phyloP scores from a whole-genome alignment of 441 rosid species.

The Biscutella laevigata region DNA sequence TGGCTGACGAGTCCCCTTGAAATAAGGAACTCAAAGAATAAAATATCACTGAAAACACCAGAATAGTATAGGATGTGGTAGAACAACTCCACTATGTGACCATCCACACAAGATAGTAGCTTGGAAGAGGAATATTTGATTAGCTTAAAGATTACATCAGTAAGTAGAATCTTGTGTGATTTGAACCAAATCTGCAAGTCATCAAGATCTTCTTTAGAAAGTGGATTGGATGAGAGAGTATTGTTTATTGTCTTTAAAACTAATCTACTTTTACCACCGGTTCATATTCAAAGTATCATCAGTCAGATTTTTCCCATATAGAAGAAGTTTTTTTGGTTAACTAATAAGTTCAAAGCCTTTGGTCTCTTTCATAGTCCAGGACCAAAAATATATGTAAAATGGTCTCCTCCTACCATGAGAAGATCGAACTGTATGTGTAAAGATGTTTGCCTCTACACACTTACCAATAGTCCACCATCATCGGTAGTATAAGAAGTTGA shows the following conservation, averaged over 20 bases:
- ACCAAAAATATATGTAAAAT: too few relatives aligned
- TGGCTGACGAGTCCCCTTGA: conserved; percentile 15
- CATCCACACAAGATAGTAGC: conserved; percentile 19
- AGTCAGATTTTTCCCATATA: neutral
- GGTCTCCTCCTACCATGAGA: too few relatives aligned
- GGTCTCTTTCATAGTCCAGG: too few relatives aligned
- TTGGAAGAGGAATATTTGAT: conserved; percentile 26
- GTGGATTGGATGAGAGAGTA: conserved; percentile 23
- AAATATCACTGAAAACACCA: conserved; percentile 18
- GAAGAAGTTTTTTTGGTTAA: too few relatives aligned
- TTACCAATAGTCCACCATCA: too few relatives aligned
- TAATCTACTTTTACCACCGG: neutral
- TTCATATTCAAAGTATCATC: neutral
- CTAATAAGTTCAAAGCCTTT: too few relatives aligned
- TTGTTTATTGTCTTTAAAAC: conserved; percentile 13
- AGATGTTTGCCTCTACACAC: too few relatives aligned
- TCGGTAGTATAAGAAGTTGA: too few relatives aligned
- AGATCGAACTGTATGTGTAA: too few relatives aligned
- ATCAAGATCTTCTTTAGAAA: conserved; percentile 1
- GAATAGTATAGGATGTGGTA: conserved; percentile 25
- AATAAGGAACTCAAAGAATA: conserved; percentile 18
- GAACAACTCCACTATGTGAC: conserved; percentile 26
- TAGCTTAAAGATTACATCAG: conserved; percentile 21
- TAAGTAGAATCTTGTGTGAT: conserved; percentile 13
- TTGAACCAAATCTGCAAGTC: conserved; percentile 21